Base-by-base conservation (phyloP, 129 eudicot species). In the Scalesia atractyloides region DNA sequence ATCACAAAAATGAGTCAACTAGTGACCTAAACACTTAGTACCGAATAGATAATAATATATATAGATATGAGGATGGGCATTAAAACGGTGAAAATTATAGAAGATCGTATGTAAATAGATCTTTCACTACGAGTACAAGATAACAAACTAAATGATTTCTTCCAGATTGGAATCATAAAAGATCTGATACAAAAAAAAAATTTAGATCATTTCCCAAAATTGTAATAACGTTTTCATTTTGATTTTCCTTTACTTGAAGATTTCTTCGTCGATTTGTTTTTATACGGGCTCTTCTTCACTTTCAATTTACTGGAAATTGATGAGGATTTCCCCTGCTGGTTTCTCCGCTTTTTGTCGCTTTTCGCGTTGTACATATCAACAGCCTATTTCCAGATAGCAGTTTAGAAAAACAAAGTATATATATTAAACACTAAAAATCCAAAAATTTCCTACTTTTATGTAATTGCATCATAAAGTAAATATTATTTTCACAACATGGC, bases 291-390 rank as follows among this genome's bases (percentile, higher is more conserved):
- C 78, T 84, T 90, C 77, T 78, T 84, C 36, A 84, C 53, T 71
- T 84, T 90, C 69, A 90, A 58, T 66, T 87, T 93, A 82, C 91
- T 76, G 0, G 92, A 84, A 20, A 75, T 58, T 8, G 96, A 76
- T 30, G 85, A 80, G 1, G 82, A 70, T 37, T 82, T 86, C 30
- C 90, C 91, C 13, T 77, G 84, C 57, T 90, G 83, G 64, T 72
- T 84, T 57, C 68, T 86, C 50, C 89, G 72, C 70, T 84, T 85
- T 85, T 90, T 94, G 60, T 94, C 97, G n/a, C 79, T 87, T 82
- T 86, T 91, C 80, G 82, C 86, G 37, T 90, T 94, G 82, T 90
- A 84, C 96, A 88, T 86, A 85, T 85, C 90, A 50, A 90, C 96
- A 41, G 99, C 99, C 97, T 94, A 69, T 51, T 76, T 52, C 54